A percentile compares a stretch with the other conserved stretches of the same genome.
Conservation (phyloP, 2,329 filamentous ascomycete species). For the Aureobasidium sp. region DNA sequence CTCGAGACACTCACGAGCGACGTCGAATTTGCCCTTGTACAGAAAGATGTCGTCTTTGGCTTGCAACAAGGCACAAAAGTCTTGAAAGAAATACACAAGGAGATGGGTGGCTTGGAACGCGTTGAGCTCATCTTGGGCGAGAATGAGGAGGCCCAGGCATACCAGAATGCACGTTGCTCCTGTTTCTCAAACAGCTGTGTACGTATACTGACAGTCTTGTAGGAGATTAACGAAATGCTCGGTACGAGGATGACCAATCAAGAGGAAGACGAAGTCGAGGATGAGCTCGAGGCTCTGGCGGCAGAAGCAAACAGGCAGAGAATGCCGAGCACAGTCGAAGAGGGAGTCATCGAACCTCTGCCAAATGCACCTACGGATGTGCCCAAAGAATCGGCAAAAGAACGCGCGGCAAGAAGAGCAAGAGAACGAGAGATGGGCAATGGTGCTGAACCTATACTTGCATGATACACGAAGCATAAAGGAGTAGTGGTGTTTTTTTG, state of each 20-base stretch:
- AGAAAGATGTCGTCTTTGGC: slow-evolving; percentile 92
- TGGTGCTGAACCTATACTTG: slow-evolving; percentile 10
- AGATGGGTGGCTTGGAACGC: slow-evolving; percentile 91
- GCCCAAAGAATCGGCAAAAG: slow-evolving; percentile 22
- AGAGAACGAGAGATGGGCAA: slow-evolving; percentile 16
- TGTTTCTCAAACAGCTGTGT: background rate
- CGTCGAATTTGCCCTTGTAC: slow-evolving; percentile 92
- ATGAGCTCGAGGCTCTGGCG: slow-evolving; percentile 79
- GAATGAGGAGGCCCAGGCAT: slow-evolving; percentile 79
- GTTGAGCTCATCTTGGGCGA: slow-evolving; percentile 96
- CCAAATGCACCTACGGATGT: slow-evolving; percentile 26
- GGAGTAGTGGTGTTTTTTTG: background rate
- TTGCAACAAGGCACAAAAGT: slow-evolving; percentile 86
- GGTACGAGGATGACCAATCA: slow-evolving; percentile 81
- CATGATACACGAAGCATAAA: background rate
- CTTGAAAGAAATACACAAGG: slow-evolving; percentile 79
- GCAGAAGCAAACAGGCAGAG: slow-evolving; percentile 43
- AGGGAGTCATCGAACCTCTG: slow-evolving; percentile 19
- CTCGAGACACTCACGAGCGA: slow-evolving; percentile 79
- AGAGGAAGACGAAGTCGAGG: slow-evolving; percentile 96
- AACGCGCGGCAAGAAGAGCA: slow-evolving; percentile 21
- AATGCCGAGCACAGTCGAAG: slow-evolving; percentile 28
- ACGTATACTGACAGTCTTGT: slow-evolving; percentile 12
- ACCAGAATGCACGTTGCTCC: slow-evolving; percentile 61
- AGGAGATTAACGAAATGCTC: slow-evolving; percentile 92